These are phyloP conservation scores for Botrytis sinoallii DNA, from an alignment of 2,329 filamentous ascomycete species.

Conservation along the genomic window DNA sequence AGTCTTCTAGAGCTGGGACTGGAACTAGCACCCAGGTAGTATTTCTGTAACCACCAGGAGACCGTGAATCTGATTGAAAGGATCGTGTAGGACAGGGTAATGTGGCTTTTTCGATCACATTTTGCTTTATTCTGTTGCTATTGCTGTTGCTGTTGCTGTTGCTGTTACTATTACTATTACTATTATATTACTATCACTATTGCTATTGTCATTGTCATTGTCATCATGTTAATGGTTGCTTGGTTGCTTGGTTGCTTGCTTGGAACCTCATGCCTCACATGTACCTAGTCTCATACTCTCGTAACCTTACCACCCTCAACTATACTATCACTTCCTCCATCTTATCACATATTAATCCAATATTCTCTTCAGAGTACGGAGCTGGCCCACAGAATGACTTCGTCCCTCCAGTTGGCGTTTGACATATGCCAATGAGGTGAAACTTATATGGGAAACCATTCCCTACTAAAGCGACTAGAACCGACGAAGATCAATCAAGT, in stretches of 20 bases:
- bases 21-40: not conserved
- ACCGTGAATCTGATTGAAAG: not conserved
- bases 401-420: slow-evolving; percentile 8
- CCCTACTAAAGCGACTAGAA: not conserved
- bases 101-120: not conserved
- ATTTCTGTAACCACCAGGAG: not conserved
- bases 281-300: not conserved
- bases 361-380: not conserved
- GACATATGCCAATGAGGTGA: slow-evolving; percentile 8
- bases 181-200: too few relatives aligned
- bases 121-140: not conserved
- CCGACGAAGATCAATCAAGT: not conserved
- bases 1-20: not conserved
- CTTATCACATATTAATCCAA: not conserved
- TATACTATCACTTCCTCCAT: not conserved
- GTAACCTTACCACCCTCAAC: not conserved
- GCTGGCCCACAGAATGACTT: not conserved
- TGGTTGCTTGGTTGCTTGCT: not conserved
- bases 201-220: not conserved
- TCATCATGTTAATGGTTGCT: not conserved
- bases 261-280: not conserved
- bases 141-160: too few relatives aligned
- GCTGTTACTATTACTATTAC: too few relatives aligned
- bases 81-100: not conserved
- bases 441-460: slow-evolving; percentile 11